Conservation (phyloP, 352 stramenopile genomes). For the Globisporangium middletonii region DNA sequence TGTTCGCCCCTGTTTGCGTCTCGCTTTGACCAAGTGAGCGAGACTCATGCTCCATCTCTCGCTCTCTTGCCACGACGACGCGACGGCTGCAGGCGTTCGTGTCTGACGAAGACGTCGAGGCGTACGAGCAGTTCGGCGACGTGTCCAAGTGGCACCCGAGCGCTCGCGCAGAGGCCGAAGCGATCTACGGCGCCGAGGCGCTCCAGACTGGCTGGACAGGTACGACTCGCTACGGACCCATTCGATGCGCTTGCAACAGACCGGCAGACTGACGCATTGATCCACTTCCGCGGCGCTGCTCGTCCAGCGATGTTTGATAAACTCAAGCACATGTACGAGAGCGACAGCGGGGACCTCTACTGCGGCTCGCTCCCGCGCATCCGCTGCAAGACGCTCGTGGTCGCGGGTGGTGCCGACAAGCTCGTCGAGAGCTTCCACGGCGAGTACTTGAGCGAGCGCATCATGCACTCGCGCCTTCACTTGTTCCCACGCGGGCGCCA, state of each 20-base stretch:
- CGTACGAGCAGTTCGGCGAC: slow-evolving; percentile 41
- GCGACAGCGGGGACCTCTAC: slow-evolving; percentile 61
- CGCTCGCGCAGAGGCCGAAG: slow-evolving; percentile 36
- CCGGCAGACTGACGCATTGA: slow-evolving; percentile 1
- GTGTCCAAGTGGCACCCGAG: slow-evolving; percentile 46
- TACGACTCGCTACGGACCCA: background rate
- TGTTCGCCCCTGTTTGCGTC: background rate
- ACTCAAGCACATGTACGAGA: slow-evolving; percentile 38
- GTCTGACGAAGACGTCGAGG: slow-evolving; percentile 61
- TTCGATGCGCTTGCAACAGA: background rate
- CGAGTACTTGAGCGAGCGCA: slow-evolving; percentile 83
- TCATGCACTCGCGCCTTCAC: slow-evolving; percentile 74
- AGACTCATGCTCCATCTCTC: background rate
- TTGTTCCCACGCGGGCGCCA: slow-evolving; percentile 47
- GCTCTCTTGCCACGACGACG: too few relatives aligned
- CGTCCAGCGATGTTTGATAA: slow-evolving; percentile 46
- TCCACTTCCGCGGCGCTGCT: background rate
- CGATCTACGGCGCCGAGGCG: slow-evolving; percentile 45
- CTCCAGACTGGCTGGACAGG: slow-evolving; percentile 54
- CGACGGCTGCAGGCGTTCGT: slow-evolving; percentile 56
- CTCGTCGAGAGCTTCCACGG: slow-evolving; percentile 64
- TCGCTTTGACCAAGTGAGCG: background rate
- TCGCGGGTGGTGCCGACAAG: slow-evolving; percentile 53
- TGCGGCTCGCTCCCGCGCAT: slow-evolving; percentile 59
- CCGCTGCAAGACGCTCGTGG: slow-evolving; percentile 82